Evolutionary conservation across 148 eudicot species (phyloP).

Genomic region (Amaranthus palmeri): DNA sequence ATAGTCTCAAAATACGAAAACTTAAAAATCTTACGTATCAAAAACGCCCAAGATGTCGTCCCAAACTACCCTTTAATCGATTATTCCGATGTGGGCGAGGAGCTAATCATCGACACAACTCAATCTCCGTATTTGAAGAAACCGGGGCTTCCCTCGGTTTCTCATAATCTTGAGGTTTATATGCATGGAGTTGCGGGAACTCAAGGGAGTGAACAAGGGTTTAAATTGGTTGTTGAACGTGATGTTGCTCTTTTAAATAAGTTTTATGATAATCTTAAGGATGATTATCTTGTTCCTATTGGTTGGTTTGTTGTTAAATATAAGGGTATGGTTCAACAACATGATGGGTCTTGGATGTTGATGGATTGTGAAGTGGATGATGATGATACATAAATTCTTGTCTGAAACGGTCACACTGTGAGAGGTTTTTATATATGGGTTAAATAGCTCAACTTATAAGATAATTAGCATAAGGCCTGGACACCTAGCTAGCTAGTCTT

Average conservation of each 20-base stretch:
- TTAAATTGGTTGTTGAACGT: constrained; percentile 47
- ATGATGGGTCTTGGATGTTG: constrained; percentile 67
- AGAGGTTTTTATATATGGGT: too few relatives aligned
- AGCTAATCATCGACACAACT: constrained; percentile 43
- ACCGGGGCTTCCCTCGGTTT: constrained; percentile 37
- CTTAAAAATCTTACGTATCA: constrained; percentile 40
- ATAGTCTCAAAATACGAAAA: constrained; percentile 9
- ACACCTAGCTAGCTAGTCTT: too few relatives aligned
- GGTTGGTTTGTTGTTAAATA: constrained; percentile 58
- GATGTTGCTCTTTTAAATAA: constrained; percentile 65
- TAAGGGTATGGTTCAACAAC: constrained; percentile 77
- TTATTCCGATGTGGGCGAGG: constrained; percentile 53
- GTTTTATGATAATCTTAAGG: constrained; percentile 39
- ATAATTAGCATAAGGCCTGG: too few relatives aligned
- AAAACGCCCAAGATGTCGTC: constrained; percentile 46
- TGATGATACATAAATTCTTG: constrained; percentile 5
- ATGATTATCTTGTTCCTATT: constrained; percentile 48
- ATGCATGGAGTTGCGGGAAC: constrained; percentile 78
- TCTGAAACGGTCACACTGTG: too few relatives aligned
- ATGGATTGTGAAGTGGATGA: constrained; percentile 47
- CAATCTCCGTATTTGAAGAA: constrained; percentile 47
- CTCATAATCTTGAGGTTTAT: constrained; percentile 68
- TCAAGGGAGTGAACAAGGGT: constrained; percentile 38
- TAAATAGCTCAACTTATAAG: too few relatives aligned
- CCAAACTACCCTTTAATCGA: constrained; percentile 53